These are phyloP conservation scores for Sesbania bispinosa DNA, from an alignment of 306 rosid genomes.

Conservation along the genomic window DNA sequence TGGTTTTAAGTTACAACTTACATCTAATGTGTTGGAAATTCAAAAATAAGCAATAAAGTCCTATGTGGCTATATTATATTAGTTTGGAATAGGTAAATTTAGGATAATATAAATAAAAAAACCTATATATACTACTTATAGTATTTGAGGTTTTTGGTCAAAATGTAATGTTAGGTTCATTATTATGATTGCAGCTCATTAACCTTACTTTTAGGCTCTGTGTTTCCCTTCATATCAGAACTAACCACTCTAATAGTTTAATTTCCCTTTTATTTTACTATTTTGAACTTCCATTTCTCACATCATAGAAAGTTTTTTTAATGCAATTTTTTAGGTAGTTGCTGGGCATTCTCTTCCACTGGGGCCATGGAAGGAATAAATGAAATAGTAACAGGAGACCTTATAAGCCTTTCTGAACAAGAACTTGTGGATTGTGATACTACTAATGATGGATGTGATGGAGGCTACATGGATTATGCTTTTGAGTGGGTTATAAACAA, in stretches of 20 bases:
- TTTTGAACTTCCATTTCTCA: not conserved
- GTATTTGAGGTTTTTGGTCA: not conserved
- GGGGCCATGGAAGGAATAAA: conserved; percentile 82
- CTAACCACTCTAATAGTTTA: not conserved
- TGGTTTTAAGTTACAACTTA: not conserved
- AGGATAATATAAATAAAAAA: not conserved
- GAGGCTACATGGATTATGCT: conserved; percentile 81
- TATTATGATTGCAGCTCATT: not conserved
- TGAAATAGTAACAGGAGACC: conserved; percentile 59
- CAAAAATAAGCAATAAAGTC: not conserved
- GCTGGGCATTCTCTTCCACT: conserved; percentile 79
- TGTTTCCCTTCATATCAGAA: not conserved
- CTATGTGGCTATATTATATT: no score
- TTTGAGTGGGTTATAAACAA: conserved; percentile 74
- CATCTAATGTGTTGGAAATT: not conserved
- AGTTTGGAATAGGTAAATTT: not conserved
- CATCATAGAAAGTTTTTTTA: not conserved
- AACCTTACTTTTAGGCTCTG: no score
- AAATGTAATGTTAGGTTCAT: not conserved
- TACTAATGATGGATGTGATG: conserved; percentile 64
- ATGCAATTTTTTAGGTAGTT: conserved; percentile 55
- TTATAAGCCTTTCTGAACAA: conserved; percentile 72
- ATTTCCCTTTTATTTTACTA: not conserved
- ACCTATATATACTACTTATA: not conserved
- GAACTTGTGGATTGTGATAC: conserved; percentile 72